These are phyloP conservation scores for Rhodotorula sp. DNA, from an alignment of 1,284 basidiomycete species.

Conservation along the genomic window DNA sequence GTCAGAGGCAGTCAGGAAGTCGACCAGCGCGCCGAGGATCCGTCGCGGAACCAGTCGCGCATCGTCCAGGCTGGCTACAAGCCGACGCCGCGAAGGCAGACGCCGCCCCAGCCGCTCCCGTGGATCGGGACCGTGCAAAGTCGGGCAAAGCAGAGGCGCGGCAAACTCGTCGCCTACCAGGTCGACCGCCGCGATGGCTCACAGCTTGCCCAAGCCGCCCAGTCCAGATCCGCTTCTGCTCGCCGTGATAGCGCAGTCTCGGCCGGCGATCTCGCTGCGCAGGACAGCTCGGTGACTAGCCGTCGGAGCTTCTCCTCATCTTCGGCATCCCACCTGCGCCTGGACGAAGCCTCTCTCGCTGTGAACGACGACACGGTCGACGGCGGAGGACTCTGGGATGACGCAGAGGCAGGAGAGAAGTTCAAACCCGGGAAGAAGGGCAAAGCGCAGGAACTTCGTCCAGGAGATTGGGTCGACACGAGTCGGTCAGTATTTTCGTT, in stretches of 20 bases:
- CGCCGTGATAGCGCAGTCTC: background rate
- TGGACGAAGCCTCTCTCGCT: background rate
- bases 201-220: background rate
- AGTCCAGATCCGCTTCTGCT: background rate
- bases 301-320: background rate
- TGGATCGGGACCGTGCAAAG: background rate
- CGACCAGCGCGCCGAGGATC: background rate
- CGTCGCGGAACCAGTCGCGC: background rate
- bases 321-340: background rate
- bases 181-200: background rate
- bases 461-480: conserved; percentile 25
- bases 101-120: background rate
- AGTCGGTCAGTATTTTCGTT: conserved; percentile 8
- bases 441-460: background rate
- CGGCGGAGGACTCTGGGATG: background rate
- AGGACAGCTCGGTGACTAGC: too few relatives aligned
- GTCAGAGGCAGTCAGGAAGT: background rate
- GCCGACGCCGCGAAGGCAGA: background rate
- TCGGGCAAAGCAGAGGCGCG: background rate
- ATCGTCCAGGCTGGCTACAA: background rate
- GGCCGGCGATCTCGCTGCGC: background rate
- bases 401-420: background rate
- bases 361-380: background rate
- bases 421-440: background rate
- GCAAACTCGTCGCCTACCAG: background rate